Conservation (phyloP, 2,329 filamentous ascomycete genomes). For the Epichloe aotearoae region DNA sequence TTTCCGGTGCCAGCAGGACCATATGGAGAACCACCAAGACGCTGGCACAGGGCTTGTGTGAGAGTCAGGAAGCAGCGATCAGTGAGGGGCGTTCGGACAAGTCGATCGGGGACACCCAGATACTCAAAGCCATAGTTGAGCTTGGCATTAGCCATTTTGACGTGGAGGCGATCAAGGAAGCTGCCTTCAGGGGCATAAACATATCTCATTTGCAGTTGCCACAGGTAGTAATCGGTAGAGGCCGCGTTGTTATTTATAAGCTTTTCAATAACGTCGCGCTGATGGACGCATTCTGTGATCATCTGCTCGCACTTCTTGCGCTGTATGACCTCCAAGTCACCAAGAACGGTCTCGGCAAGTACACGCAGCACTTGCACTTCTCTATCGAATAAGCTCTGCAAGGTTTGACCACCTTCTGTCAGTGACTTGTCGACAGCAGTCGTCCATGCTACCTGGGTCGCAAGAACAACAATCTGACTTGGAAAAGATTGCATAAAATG, state of each 20-base stretch:
- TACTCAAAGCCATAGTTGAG: conserved; percentile 98
- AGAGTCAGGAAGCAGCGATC: conserved; percentile 97
- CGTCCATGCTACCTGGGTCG: conserved; percentile 89
- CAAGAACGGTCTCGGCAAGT: conserved; percentile 78
- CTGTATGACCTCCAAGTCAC: conserved; percentile 73
- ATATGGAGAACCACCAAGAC: conserved; percentile 91
- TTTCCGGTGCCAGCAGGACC: conserved; percentile 97
- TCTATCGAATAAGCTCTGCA: conserved; percentile 62
- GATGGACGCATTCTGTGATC: conserved; percentile 97
- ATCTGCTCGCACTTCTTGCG: conserved; percentile 97
- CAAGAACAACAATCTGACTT: conserved; percentile 89
- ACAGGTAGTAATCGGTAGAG: conserved; percentile 70
- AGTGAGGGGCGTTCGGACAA: conserved; percentile 91
- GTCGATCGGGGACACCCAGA: conserved; percentile 85
- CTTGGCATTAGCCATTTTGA: conserved; percentile 94
- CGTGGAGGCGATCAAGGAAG: conserved; percentile 65
- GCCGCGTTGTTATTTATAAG: conserved; percentile 64
- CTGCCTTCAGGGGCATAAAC: conserved; percentile 76
- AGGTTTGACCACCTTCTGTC: conserved; percentile 51
- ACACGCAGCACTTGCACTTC: conserved; percentile 76
- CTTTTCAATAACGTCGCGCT: conserved; percentile 85
- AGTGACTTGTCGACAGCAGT: conserved; percentile 70
- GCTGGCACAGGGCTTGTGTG: conserved; percentile 88
- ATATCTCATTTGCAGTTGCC: conserved; percentile 96
- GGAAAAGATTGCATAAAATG: conserved; percentile 77